phyloP scores from a whole-genome alignment of 208 protist genomes.

The Trypanosomatidae sp. region DNA sequence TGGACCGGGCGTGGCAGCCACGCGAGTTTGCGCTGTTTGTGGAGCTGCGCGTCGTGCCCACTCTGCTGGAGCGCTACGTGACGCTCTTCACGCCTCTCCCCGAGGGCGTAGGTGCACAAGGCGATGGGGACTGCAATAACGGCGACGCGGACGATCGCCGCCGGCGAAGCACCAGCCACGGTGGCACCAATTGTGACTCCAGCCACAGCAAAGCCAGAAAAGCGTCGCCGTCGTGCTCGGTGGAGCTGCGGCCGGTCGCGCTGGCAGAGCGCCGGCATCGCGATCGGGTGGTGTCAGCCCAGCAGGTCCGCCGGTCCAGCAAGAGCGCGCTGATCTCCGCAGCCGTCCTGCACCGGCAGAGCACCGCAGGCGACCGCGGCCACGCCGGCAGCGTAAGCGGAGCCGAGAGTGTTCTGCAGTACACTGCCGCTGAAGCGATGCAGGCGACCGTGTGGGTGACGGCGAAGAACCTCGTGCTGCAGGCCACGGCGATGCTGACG shows the following conservation, averaged over 20 bases:
- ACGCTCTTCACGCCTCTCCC: conserved; percentile 44
- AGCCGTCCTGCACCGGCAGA: conserved; percentile 3
- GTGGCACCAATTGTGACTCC: too few relatives aligned
- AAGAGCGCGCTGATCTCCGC: conserved; percentile 15
- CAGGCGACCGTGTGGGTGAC: conserved; percentile 25
- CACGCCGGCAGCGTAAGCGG: background rate
- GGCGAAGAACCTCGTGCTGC: conserved; percentile 16
- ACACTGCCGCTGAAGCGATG: conserved; percentile 19
- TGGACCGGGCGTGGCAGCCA: conserved; percentile 57
- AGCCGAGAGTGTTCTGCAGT: conserved; percentile 9
- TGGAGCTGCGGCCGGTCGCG: conserved; percentile 22
- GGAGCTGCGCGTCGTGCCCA: conserved; percentile 35
- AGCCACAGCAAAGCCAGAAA: too few relatives aligned
- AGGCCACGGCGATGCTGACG: conserved; percentile 26
- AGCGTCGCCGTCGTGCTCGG: conserved; percentile 1
- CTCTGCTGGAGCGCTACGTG: conserved; percentile 50
- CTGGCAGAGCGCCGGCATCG: conserved; percentile 24
- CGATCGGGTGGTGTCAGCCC: conserved; percentile 20
- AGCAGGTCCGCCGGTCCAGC: conserved; percentile 27
- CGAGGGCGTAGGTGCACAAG: background rate
- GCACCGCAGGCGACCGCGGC: background rate
- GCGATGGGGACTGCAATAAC: background rate
- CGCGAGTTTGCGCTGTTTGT: conserved; percentile 62
- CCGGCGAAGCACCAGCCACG: background rate
- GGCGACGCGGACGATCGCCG: background rate